A percentile compares a stretch with the other conserved stretches of the same genome.
These are phyloP conservation scores for Eucalyptus urophylla DNA, from an alignment of 345 rosid species.

Conservation along the genomic window DNA sequence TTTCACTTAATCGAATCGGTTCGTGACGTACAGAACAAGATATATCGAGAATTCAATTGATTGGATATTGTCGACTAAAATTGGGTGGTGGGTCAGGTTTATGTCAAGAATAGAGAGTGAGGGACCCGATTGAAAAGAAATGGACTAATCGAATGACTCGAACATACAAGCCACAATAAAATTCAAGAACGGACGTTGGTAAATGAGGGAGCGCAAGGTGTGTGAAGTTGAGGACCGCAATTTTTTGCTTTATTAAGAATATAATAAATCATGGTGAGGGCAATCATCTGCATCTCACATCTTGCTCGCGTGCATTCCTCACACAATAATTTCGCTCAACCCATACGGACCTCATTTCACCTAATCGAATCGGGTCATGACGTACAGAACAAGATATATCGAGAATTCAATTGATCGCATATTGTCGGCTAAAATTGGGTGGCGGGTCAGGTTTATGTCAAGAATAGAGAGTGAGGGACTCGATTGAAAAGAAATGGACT, in stretches of 20 bases:
- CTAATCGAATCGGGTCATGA: accelerated
- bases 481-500: not conserved
- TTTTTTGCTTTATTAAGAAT: no score
- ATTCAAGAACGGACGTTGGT: not conserved
- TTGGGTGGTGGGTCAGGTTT: not conserved
- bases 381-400: not conserved
- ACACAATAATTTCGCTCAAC: no score
- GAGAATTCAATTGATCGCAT: not conserved
- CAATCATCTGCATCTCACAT: no score
- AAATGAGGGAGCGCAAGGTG: not conserved
- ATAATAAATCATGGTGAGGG: no score
- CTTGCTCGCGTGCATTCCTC: accelerated
- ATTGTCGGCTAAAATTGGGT: not conserved
- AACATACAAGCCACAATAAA: not conserved
- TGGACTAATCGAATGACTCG: not conserved
- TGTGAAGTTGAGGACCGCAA: not conserved
- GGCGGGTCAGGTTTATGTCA: not conserved
- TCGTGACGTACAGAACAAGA: accelerated
- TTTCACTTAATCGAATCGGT: accelerated
- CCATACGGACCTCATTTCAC: not conserved
- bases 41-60: not conserved
- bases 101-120: not conserved
- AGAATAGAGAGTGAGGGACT: not conserved
- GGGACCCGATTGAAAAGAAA: not conserved
- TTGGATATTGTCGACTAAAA: not conserved